Percentiles rank a stretch among this genome's conserved stretches.
phyloP scores from a whole-genome alignment of 129 eudicot species.

The Flaveria ramosissima region DNA sequence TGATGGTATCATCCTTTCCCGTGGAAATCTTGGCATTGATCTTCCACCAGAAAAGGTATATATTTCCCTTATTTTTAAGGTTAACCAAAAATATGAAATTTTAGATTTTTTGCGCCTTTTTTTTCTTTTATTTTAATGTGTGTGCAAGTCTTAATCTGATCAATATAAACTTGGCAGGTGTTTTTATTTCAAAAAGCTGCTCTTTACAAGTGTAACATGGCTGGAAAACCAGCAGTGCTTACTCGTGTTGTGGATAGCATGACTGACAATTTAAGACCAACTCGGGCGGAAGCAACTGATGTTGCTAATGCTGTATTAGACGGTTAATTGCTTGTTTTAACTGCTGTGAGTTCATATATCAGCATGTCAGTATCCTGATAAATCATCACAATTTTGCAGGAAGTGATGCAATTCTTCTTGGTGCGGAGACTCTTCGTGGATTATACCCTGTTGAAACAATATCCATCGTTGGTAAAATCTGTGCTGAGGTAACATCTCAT shows the following conservation, averaged over 20 bases:
- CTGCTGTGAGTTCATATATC: conserved; percentile 2
- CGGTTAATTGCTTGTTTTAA: conserved; percentile 39
- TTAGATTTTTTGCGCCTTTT: neutral
- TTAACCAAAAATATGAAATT: neutral
- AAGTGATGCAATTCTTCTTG: conserved; percentile 81
- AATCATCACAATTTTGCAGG: conserved; percentile 41
- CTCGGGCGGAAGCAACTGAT: conserved; percentile 89
- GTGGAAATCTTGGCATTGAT: conserved; percentile 98
- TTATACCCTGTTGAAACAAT: conserved; percentile 67
- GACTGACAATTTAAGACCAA: conserved; percentile 73
- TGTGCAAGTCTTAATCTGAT: conserved; percentile 17
- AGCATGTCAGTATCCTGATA: conserved; percentile 6
- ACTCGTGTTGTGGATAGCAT: conserved; percentile 86
- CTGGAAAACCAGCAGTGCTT: conserved; percentile 77
- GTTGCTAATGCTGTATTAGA: conserved; percentile 81
- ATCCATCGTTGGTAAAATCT: conserved; percentile 61
- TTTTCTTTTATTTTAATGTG: neutral
- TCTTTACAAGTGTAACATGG: conserved; percentile 77
- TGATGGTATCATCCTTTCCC: conserved; percentile 97
- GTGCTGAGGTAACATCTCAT: conserved; percentile 57
- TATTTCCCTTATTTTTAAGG: neutral
- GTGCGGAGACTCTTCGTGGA: conserved; percentile 79
- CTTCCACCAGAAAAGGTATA: conserved; percentile 98
- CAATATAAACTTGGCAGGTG: conserved; percentile 43
- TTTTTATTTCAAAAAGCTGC: conserved; percentile 75